Conservation (phyloP, 192 early-diverging fungal genomes). For the Coemansia sp. region DNA sequence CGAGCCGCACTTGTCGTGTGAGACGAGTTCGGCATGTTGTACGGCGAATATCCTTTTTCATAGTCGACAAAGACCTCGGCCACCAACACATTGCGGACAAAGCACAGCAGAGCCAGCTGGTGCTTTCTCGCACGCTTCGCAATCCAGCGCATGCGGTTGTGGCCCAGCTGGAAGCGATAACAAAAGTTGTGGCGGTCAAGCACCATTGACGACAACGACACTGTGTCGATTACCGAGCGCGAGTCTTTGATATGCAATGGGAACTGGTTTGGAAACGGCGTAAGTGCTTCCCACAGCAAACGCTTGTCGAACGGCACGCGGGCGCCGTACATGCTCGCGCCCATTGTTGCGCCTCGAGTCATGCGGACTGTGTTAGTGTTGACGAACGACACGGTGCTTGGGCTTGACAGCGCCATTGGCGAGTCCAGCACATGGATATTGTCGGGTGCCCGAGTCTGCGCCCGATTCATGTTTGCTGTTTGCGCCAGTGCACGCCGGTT, state of each 20-base stretch:
- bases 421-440: conserved; percentile 1
- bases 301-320: conserved; percentile 25
- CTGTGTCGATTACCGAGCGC: conserved; percentile 38
- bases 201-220: conserved; percentile 45
- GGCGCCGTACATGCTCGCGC: conserved; percentile 19
- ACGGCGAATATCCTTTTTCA: conserved; percentile 47
- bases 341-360: conserved; percentile 29
- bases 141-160: conserved; percentile 41
- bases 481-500: conserved; percentile 10
- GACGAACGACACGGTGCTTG: conserved; percentile 39
- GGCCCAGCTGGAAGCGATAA: conserved; percentile 51
- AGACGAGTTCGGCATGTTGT: conserved; percentile 12
- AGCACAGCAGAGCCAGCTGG: conserved; percentile 46
- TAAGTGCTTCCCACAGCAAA: conserved; percentile 49
- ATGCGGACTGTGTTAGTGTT: conserved; percentile 36
- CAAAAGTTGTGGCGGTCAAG: conserved; percentile 51
- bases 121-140: conserved; percentile 38
- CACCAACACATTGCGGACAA: conserved; percentile 35
- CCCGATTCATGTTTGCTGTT: conserved; percentile 3
- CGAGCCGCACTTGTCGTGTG: neutral
- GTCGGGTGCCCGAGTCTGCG: neutral
- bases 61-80: conserved; percentile 53
- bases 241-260: conserved; percentile 49
- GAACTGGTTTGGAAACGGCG: conserved; percentile 50
- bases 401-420: conserved; percentile 19